Percentiles rank a stretch among this genome's conserved stretches.
Evolutionary conservation across 73 alveolate genomes (phyloP).

Genomic region (Tetrahymena thermophila): DNA sequence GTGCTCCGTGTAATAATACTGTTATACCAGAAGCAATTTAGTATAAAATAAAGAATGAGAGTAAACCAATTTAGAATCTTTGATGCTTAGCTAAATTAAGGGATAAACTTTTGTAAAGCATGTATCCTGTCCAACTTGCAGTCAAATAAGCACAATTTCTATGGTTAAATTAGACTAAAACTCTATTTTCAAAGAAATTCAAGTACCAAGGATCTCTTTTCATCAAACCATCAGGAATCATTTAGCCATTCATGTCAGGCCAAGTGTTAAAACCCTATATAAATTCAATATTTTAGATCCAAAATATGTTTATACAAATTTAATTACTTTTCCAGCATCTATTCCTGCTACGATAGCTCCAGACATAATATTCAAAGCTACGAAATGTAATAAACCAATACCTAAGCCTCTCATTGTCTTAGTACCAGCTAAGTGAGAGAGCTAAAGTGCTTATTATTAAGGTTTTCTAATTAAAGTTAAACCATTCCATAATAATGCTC

Average conservation of each 20-base stretch:
- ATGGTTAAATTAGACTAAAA: constrained; percentile 67
- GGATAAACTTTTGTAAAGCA: background rate
- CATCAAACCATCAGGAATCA: constrained; percentile 50
- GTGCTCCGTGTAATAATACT: constrained; percentile 25
- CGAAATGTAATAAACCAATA: constrained; percentile 41
- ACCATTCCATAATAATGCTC: constrained; percentile 60
- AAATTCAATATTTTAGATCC: background rate
- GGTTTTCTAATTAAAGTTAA: constrained; percentile 67
- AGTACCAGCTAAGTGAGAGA: constrained; percentile 39
- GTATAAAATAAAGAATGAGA: constrained; percentile 8
- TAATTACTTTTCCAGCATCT: constrained; percentile 65
- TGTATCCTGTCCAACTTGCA: constrained; percentile 11
- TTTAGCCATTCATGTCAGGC: constrained; percentile 66
- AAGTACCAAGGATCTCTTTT: constrained; percentile 53
- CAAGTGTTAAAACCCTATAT: constrained; percentile 52
- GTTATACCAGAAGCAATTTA: constrained; percentile 23
- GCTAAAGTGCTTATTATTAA: constrained; percentile 54
- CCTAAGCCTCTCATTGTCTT: constrained; percentile 50
- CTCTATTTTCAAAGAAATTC: constrained; percentile 73
- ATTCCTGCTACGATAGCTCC: constrained; percentile 83
- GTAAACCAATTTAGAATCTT: background rate
- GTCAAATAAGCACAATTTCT: constrained; percentile 73
- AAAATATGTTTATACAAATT: background rate
- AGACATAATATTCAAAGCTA: constrained; percentile 47
- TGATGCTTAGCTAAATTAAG: constrained; percentile 15